Conservation (phyloP, 192 early-diverging fungal species). For the Dispira simplex region DNA sequence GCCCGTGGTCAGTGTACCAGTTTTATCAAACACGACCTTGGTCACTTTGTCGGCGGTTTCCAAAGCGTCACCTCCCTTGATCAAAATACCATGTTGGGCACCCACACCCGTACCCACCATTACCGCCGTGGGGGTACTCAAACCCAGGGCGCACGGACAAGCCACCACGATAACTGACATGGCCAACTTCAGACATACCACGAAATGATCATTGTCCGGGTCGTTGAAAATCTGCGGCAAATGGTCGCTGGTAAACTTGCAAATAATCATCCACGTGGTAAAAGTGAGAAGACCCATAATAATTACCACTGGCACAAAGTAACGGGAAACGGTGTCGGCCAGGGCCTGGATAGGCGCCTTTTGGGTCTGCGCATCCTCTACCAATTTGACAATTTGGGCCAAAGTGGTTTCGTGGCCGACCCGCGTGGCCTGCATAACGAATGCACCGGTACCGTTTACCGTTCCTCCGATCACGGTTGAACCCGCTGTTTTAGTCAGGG, state of each 20-base stretch:
- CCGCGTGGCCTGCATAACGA: conserved; percentile 68
- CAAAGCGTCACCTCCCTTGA: conserved; percentile 85
- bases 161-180: conserved; percentile 95
- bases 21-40: conserved; percentile 95
- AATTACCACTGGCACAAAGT: conserved; percentile 86
- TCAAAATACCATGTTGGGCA: conserved; percentile 85
- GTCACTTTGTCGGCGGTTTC: conserved; percentile 67
- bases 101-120: conserved; percentile 98
- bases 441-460: conserved; percentile 77
- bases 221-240: conserved; percentile 25
- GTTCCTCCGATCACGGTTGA: conserved; percentile 81
- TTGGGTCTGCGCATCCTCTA: conserved; percentile 83
- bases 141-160: conserved; percentile 91
- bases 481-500: conserved; percentile 51
- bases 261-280: conserved; percentile 54
- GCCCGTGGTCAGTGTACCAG: conserved; percentile 83
- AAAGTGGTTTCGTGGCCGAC: conserved; percentile 86
- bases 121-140: conserved; percentile 93
- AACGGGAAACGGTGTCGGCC: conserved; percentile 74
- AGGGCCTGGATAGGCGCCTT: conserved; percentile 93
- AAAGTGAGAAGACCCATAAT: conserved; percentile 55
- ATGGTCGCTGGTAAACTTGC: conserved; percentile 18
- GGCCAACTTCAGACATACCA: conserved; percentile 72
- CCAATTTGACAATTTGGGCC: conserved; percentile 81
- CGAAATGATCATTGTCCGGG: conserved; percentile 39